Evolutionary conservation across 257 asterid genomes (phyloP), one percentile per base, ranked within the genome.

Genomic region (Nemophila menziesii): DNA sequence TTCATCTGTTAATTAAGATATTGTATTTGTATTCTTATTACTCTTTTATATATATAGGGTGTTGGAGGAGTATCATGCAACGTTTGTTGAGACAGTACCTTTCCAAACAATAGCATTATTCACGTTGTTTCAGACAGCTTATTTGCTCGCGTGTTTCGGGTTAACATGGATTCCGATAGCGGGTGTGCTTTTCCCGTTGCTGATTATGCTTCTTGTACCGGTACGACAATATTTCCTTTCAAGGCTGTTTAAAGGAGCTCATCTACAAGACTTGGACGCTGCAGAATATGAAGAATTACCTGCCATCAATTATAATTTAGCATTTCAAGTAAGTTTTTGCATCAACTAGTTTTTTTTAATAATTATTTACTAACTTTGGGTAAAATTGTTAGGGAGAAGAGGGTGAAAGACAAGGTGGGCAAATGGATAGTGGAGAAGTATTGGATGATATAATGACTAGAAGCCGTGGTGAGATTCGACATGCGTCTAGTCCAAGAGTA

Each of bases 91-190:
- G 29, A 16, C 51, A 5, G 51, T 46, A 23, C 51, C 51, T n/a
- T 46, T 46, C 29, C 22, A 23, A 16, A n/a, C 29, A 16, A 46
- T 46, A 1, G 51, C 51, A 23, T 5, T 26, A 1, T 46, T 46
- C 29, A 46, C 51, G 5, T 5, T 46, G 17, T 24, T 46, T 38
- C 51, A 46, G 33, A 13, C 33, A 7, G 17, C 33, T 26, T 46
- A n/a, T 14, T 46, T 46, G 19, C 39, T 46, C 18, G 29, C 16
- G 39, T 46, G 51, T 12, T 46, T 24, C 16, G 51, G 39, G 19
- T 18, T 46, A 18, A 46, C 51, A 22, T 46, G 51, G 51, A 46
- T 46, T 46, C 51, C 51, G 1, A 14, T 46, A 22, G 51, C 51
- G 22, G 51, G 51, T 14, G 33, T 46, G n/a, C 51, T 46, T 5